phyloP scores from a whole-genome alignment of 192 early-diverging fungal genomes.

The Anaeromyces robustus region DNA sequence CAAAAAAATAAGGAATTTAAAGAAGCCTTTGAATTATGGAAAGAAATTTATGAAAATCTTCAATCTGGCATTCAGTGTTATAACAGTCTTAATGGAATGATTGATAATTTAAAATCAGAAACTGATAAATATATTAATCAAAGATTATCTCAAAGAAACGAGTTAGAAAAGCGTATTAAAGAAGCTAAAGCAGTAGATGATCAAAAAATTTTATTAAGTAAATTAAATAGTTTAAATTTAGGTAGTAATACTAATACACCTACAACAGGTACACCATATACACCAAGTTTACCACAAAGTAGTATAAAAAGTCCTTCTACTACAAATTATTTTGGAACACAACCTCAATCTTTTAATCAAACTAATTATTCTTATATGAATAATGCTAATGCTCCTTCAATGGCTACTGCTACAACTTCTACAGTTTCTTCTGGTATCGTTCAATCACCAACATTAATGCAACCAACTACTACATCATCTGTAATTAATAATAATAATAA shows the following conservation, averaged over 20 bases:
- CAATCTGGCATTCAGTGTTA: slow-evolving; percentile 58
- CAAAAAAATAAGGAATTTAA: slow-evolving; percentile 48
- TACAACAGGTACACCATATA: slow-evolving; percentile 1
- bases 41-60: slow-evolving; percentile 51
- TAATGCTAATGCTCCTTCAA: not conserved
- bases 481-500: too few species aligned
- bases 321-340: slow-evolving; percentile 5
- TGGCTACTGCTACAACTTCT: not conserved
- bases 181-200: slow-evolving; percentile 34
- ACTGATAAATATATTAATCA: slow-evolving; percentile 36
- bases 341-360: not conserved
- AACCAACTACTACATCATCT: too few species aligned
- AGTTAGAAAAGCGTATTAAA: slow-evolving; percentile 31
- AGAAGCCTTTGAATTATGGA: slow-evolving; percentile 42
- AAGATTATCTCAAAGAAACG: slow-evolving; percentile 41
- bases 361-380: not conserved
- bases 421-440: not conserved
- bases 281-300: not conserved
- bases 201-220: slow-evolving; percentile 39
- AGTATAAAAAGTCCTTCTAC: not conserved
- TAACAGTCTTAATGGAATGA: slow-evolving; percentile 32
- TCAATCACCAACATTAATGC: slow-evolving; percentile 13
- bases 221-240: slow-evolving; percentile 30
- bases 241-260: slow-evolving; percentile 12
- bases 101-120: slow-evolving; percentile 33